Percentiles rank a stretch among this genome's conserved stretches.
Evolutionary conservation across 2,329 filamentous ascomycete species (phyloP).

Genomic region (Onygenales sp.): DNA sequence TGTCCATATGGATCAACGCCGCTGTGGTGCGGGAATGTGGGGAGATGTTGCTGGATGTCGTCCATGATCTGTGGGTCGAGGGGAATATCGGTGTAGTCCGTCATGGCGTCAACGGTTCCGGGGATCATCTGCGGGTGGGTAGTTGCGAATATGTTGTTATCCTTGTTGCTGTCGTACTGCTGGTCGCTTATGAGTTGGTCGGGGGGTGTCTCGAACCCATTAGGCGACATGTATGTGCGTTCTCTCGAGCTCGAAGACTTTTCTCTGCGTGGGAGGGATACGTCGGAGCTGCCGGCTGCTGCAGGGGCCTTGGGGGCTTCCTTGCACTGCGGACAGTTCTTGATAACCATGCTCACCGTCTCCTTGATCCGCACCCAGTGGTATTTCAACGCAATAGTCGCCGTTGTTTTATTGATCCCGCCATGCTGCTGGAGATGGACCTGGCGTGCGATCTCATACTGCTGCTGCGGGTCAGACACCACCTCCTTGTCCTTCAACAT

Average conservation of each 20-base stretch:
- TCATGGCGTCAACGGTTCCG: constrained; percentile 28
- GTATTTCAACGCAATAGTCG: constrained; percentile 83
- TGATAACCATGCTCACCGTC: constrained; percentile 88
- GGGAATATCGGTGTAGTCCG: constrained; percentile 42
- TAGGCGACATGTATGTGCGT: constrained; percentile 7
- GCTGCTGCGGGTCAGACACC: constrained; percentile 75
- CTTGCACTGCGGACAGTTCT: constrained; percentile 83
- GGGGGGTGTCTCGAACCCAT: constrained; percentile 9
- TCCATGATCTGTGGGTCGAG: constrained; percentile 55
- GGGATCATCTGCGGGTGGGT: constrained; percentile 23
- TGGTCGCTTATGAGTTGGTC: constrained; percentile 10
- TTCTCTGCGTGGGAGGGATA: constrained; percentile 13
- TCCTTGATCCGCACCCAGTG: constrained; percentile 99
- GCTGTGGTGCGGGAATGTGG: constrained; percentile 32
- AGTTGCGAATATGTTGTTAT: constrained; percentile 19
- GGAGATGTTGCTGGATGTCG: constrained; percentile 37
- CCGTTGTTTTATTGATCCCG: constrained; percentile 97
- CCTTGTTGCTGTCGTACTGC: constrained; percentile 10
- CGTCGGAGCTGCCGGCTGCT: constrained; percentile 7
- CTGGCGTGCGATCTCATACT: constrained; percentile 78
- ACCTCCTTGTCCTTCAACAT: constrained; percentile 99
- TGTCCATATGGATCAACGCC: constrained; percentile 25
- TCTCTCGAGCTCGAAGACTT: constrained; percentile 8
- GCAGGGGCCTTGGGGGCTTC: constrained; percentile 55
- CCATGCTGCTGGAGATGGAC: constrained; percentile 71